Evolutionary conservation across 1,284 basidiomycete species (phyloP).

Genomic region (Ceratobasidium sp.): DNA sequence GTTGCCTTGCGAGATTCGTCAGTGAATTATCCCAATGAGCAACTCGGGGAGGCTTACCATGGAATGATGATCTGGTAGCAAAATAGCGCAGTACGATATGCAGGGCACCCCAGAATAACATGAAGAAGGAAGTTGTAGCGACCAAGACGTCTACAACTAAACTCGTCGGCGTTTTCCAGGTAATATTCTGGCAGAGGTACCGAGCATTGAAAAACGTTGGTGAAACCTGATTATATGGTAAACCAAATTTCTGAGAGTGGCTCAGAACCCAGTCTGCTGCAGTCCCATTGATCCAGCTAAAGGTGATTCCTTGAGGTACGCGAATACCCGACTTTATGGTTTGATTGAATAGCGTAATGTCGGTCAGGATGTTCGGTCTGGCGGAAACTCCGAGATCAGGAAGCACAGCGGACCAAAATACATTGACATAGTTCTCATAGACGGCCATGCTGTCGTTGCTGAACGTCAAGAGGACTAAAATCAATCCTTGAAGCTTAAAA

Average conservation of each 20-base stretch:
- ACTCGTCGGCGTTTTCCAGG: neutral
- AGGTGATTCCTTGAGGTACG: no score
- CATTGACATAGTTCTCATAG: slow-evolving; percentile 10
- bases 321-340: no score
- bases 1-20: no score
- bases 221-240: neutral
- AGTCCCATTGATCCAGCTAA: neutral
- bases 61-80: neutral
- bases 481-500: no score
- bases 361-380: neutral
- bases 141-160: slow-evolving; percentile 12
- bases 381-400: neutral
- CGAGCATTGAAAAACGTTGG: neutral
- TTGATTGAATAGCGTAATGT: neutral
- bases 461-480: neutral
- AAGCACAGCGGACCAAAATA: slow-evolving; percentile 12
- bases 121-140: neutral
- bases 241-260: neutral
- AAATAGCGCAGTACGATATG: neutral
- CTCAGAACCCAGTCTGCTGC: neutral
- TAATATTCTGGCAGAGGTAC: neutral
- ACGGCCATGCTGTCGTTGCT: neutral
- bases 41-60: neutral
- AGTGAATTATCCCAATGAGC: no score
- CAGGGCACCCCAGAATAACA: neutral